phyloP scores from a whole-genome alignment of 148 eudicot species.

The Persicaria maculosa region DNA sequence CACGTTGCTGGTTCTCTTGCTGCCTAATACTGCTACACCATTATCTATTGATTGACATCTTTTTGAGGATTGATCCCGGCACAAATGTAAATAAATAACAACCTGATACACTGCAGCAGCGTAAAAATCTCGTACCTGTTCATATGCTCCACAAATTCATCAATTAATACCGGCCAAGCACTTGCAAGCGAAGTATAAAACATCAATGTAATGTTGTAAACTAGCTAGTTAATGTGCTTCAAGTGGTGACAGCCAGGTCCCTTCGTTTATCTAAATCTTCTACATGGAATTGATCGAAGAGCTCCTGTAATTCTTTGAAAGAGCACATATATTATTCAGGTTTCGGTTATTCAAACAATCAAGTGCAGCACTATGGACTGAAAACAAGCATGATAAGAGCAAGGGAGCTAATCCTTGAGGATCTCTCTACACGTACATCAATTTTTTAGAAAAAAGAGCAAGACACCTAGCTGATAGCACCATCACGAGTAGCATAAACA shows the following conservation, averaged over 20 bases:
- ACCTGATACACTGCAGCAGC: neutral
- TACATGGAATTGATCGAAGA: neutral
- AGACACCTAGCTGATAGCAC: neutral
- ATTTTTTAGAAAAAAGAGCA: neutral
- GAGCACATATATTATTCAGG: neutral
- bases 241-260: neutral
- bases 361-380: neutral
- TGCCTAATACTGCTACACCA: neutral
- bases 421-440: neutral
- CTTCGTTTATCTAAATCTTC: neutral
- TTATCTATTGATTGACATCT: neutral
- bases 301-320: neutral
- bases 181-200: conserved; percentile 31
- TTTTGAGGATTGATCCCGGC: neutral
- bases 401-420: neutral
- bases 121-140: conserved; percentile 37
- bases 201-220: no score
- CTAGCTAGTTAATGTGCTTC: neutral
- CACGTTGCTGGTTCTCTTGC: neutral
- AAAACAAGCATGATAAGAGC: neutral
- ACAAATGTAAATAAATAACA: neutral
- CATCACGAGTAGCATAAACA: neutral
- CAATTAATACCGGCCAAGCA: conserved; percentile 91
- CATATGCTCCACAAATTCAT: conserved; percentile 92
- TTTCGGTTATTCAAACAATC: neutral